Base-by-base conservation (phyloP, 1,284 basidiomycete genomes). In the Trichosporon asahii region DNA sequence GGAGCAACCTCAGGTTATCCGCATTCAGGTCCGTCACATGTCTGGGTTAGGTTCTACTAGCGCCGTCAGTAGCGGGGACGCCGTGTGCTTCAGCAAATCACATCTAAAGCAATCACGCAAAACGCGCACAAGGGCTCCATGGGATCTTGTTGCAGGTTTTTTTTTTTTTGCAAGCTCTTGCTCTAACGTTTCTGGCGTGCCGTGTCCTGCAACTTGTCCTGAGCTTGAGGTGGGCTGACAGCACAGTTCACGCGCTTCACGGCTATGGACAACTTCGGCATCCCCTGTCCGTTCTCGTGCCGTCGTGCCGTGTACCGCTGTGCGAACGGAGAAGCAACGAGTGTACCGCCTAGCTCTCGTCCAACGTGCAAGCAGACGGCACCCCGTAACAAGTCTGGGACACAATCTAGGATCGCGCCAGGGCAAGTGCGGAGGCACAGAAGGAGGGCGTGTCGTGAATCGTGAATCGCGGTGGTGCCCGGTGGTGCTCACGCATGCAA, bases 11-110 rank as follows among this genome's bases (percentile, higher is more conserved):
- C 57, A 61, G 57, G 57, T 33, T 61, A 61, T 61, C 57, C 57
- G 57, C 57, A 31, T 29, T 61, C 57, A 61, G 57, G 57, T 8
- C 57, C 57, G 57, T 61, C 57, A 61, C 57, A 61, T 61, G 57
- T 61, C 57, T 61, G 57, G 57, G 57, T 61, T 61, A 61, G 57
- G 57, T 61, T 61, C 21, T 44, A 18, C 40, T 44, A 44, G 40
- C 35, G 35, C 35, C 35, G 35, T 37, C 14, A 3, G 35, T 37
- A 11, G 35, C 35, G 35, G 35, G 35, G 35, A 37, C 35, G 35
- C 35, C 14, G 35, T 37, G 35, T 37, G n/a, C 11, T 11, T 37
- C 40, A n/a, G 18, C 40, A 44, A 44, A 44, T 44, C 40, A 44
- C 40, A 44, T 44, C 15, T 4, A n/a, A 4, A 18, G 18, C 8